These are phyloP conservation scores for Talaromyces sp. DNA, from an alignment of 2,329 filamentous ascomycete species.

Conservation along the genomic window DNA sequence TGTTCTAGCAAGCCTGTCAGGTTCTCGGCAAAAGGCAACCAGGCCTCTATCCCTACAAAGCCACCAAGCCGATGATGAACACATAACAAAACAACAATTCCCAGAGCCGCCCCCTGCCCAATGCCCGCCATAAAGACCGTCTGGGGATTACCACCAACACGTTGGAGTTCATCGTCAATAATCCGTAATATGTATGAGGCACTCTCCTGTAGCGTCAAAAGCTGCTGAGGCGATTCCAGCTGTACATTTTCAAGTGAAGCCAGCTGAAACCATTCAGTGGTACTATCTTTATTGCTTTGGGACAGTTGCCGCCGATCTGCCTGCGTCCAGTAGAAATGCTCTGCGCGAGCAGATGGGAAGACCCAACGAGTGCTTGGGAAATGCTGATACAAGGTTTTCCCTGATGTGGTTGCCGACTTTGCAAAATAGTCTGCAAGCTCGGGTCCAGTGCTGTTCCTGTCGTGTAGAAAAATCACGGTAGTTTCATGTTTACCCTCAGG, in stretches of 20 bases:
- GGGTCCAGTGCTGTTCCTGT: conserved; percentile 14
- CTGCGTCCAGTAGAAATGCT: conserved; percentile 12
- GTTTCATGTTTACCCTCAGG: conserved; percentile 8
- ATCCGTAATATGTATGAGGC: conserved; percentile 13
- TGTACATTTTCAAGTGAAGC: conserved; percentile 8
- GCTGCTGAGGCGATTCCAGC: conserved; percentile 8
- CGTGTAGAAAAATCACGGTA: conserved; percentile 17
- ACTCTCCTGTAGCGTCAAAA: conserved; percentile 15
- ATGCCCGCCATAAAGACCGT: conserved; percentile 16
- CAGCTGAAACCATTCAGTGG: conserved; percentile 14
- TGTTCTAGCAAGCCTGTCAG: conserved; percentile 6
- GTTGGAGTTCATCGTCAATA: conserved; percentile 16
- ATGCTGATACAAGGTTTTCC: conserved; percentile 11
- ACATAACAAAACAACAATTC: conserved; percentile 15
- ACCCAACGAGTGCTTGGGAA: conserved; percentile 17
- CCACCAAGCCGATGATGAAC: conserved; percentile 12
- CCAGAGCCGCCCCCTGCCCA: conserved; percentile 17
- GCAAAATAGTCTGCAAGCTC: conserved; percentile 12
- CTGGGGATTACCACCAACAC: conserved; percentile 5
- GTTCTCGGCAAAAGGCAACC: conserved; percentile 15
- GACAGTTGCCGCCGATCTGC: conserved; percentile 2
- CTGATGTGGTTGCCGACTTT: neutral
- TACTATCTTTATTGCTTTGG: conserved; percentile 4
- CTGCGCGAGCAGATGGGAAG: conserved; percentile 14
- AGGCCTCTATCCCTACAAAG: conserved; percentile 16